Base-by-base conservation (phyloP, 345 rosid species). In the Aquilaria malaccensis region DNA sequence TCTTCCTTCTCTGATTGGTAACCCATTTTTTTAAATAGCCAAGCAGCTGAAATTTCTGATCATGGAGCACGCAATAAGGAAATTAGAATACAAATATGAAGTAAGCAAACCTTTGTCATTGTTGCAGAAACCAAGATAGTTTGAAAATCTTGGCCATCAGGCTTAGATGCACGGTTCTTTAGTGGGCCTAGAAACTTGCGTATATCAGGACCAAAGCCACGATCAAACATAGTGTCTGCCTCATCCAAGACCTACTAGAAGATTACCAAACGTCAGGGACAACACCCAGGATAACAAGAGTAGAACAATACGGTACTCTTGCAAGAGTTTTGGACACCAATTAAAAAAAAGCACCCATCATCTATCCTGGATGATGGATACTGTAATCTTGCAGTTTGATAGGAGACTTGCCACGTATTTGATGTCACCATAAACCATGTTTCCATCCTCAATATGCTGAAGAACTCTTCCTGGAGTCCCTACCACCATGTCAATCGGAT, bases 211-310 rank as follows among this genome's bases (percentile, higher is more conserved):
- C 97, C 98, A 73, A 93, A 93, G 47, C 97, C 96, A 70, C 79
- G 96, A 75, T 89, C 98, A 67, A 93, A 93, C 98, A 93, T 93
- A 50, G 98, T 89, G 77, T 93, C 98, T 49, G 98, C 98, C 79
- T 93, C 98, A 80, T 93, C 98, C 72, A 89, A 76, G 58, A 87
- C 98, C 97, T 93, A 80, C 47, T 50, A 74, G 72, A 51, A 63
- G 52, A 61, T 9, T 55, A 46, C 52, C 51, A 70, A 37, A 52
- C 64, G 62, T 70, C 60, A 74, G 22, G 6, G 68, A 65, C 56
- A 15, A 48, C 13, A 74, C 47, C 48, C 33, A 61, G 62, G 30
- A 22, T 46, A 47, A 55, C 29, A 13, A 45, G 31, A 49, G 33
- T 54, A 48, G 33, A 13, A 50, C 15, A 33, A 10, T 47, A 15